phyloP scores from a whole-genome alignment of 2,329 filamentous ascomycete species.

The Whalleya microplaca region DNA sequence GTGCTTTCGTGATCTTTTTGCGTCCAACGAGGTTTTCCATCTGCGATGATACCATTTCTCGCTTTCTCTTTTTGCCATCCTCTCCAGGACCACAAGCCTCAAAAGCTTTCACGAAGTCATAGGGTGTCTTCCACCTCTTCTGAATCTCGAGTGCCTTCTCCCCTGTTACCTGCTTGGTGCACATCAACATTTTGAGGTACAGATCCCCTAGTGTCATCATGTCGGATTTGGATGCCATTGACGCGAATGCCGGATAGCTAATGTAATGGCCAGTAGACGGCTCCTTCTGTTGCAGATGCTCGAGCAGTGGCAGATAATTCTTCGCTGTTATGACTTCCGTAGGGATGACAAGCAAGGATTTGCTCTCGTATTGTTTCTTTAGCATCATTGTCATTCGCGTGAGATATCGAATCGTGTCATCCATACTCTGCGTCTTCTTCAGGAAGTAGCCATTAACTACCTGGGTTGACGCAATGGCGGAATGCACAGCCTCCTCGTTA shows the following conservation, averaged over 20 bases:
- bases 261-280: conserved; percentile 60
- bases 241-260: conserved; percentile 72
- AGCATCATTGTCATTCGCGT: conserved; percentile 72
- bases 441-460: conserved; percentile 80
- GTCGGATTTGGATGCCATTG: conserved; percentile 75
- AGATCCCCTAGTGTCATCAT: conserved; percentile 74
- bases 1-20: conserved; percentile 67
- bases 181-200: conserved; percentile 87
- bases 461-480: conserved; percentile 76
- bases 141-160: conserved; percentile 83
- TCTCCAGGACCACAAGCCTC: conserved; percentile 55
- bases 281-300: conserved; percentile 59
- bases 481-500: conserved; percentile 70
- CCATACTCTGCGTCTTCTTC: conserved; percentile 74
- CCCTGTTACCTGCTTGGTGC: conserved; percentile 72
- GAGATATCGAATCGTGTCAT: conserved; percentile 78
- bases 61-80: conserved; percentile 58
- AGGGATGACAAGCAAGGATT: conserved; percentile 65
- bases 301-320: conserved; percentile 68
- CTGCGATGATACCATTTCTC: conserved; percentile 61
- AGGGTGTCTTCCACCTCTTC: conserved; percentile 75
- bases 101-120: conserved; percentile 72
- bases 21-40: conserved; percentile 64
- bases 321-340: conserved; percentile 63
- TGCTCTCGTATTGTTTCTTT: conserved; percentile 64